phyloP scores from a whole-genome alignment of 768 basidiomycete species.

The Tephrocybe sp. region DNA sequence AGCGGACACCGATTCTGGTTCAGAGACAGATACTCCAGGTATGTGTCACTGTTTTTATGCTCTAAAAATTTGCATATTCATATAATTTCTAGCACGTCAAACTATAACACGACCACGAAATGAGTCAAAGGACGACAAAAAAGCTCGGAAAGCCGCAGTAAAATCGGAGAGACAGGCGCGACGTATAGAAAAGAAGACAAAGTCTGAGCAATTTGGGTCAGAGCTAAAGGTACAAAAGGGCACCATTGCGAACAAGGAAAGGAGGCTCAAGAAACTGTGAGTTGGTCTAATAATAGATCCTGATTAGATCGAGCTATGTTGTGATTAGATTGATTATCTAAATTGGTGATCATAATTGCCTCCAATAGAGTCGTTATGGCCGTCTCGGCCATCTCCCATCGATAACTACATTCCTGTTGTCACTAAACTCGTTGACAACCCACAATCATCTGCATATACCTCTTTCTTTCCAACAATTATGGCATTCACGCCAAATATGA shows the following conservation, averaged over 20 bases:
- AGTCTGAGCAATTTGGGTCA: conserved; percentile 58
- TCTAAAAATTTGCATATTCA: not conserved
- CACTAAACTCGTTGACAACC: too few species aligned
- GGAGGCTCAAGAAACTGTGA: conserved; percentile 46
- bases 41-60: not conserved
- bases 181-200: conserved; percentile 66
- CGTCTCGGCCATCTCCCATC: conserved; percentile 4
- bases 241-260: conserved; percentile 44
- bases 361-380: too few species aligned
- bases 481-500: conserved; percentile 28
- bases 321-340: conserved; percentile 4
- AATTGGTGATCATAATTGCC: not conserved
- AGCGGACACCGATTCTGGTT: conserved; percentile 26
- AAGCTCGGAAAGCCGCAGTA: conserved; percentile 65
- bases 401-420: conserved; percentile 6
- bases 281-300: conserved; percentile 13
- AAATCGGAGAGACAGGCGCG: conserved; percentile 67
- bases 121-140: conserved; percentile 78
- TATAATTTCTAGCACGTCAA: conserved; percentile 11
- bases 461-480: conserved; percentile 17
- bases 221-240: conserved; percentile 66
- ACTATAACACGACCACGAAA: conserved; percentile 71
- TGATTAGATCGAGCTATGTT: conserved; percentile 15
- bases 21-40: conserved; percentile 26
- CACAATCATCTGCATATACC: conserved; percentile 5